Evolutionary conservation across 176 grass and related monocot species (phyloP), one percentile per base, ranked within the genome.

Genomic region (Triticum turgidum): DNA sequence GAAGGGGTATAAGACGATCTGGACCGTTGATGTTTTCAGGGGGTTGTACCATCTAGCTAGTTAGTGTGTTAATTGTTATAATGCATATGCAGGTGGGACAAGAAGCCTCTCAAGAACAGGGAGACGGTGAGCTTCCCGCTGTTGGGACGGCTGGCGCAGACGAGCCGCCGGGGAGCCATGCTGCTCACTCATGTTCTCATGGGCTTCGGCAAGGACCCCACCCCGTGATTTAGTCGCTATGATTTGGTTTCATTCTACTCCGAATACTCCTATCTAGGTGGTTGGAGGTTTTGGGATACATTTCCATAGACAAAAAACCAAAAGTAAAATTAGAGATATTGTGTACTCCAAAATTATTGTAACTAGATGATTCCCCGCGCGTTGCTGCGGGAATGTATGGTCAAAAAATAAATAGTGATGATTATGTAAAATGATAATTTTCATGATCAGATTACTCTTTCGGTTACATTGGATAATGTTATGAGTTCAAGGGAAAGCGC

Each of bases 181-280:
- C 35, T 94, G 32, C 61, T 94, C 54, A 91, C 92, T 3, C 92
- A 94, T 70, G 85, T 12, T 1, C 45, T 94, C 72, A 94, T 94
- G 89, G 85, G 87, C 47, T 88, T 67, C 76, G 89, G 87, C 62
- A 94, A 94, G 33, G 92, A 91, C 64, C 87, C 86, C 7, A 42
- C 64, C 6, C 7, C 51, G 3, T 88, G 77, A 89, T 70, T 65
- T 30, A 15, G 11, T 32, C 5, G 12, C 1, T 17, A 66, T 9
- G 61, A 25, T 11, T 62, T 17, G 2, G 30, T 68, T 68, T 68
- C 29, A 17, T 30, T 30, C 27, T 65, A 15, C 12, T 66, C 11
- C 5, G 25, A 3, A 0, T 66, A 66, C 64, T 68, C 7, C 5
- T 17, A 34, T 34, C 13, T 34, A 34, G 30, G 12, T 33, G 13